phyloP scores from a whole-genome alignment of 2,329 filamentous ascomycete genomes.

The Pyrenochaeta sp. region DNA sequence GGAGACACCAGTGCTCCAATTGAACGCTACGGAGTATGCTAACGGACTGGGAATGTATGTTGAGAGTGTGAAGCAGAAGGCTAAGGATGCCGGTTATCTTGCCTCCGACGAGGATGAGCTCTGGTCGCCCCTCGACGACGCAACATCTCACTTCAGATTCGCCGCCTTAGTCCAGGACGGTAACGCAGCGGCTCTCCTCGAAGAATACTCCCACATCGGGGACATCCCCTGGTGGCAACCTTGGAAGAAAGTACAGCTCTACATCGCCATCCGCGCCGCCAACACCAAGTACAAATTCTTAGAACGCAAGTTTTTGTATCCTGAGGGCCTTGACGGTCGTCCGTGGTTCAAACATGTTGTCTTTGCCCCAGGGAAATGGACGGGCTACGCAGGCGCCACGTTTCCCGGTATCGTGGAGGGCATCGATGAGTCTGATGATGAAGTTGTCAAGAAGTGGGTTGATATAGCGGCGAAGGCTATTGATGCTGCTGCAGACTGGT shows the following conservation, averaged over 20 bases:
- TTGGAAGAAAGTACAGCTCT: conserved; percentile 71
- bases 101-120: conserved; percentile 42
- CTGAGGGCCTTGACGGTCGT: conserved; percentile 78
- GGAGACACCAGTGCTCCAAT: conserved; percentile 57
- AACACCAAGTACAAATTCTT: conserved; percentile 87
- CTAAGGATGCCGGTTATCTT: conserved; percentile 18
- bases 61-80: conserved; percentile 49
- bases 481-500: conserved; percentile 43
- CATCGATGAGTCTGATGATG: conserved; percentile 60
- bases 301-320: conserved; percentile 81
- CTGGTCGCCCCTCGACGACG: conserved; percentile 58
- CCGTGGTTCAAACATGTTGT: conserved; percentile 95
- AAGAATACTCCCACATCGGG: conserved; percentile 56
- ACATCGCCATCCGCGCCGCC: conserved; percentile 68
- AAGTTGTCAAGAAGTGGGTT: conserved; percentile 52
- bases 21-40: conserved; percentile 59
- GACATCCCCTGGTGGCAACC: conserved; percentile 81
- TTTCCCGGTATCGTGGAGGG: conserved; percentile 72
- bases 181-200: conserved; percentile 56
- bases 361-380: conserved; percentile 91
- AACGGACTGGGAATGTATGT: conserved; percentile 54
- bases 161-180: conserved; percentile 62
- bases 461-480: conserved; percentile 51
- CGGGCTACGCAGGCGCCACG: conserved; percentile 81
- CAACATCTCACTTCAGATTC: conserved; percentile 59